Evolutionary conservation across 73 alveolate species (phyloP).

Genomic region (Tetrahymena borealis): DNA sequence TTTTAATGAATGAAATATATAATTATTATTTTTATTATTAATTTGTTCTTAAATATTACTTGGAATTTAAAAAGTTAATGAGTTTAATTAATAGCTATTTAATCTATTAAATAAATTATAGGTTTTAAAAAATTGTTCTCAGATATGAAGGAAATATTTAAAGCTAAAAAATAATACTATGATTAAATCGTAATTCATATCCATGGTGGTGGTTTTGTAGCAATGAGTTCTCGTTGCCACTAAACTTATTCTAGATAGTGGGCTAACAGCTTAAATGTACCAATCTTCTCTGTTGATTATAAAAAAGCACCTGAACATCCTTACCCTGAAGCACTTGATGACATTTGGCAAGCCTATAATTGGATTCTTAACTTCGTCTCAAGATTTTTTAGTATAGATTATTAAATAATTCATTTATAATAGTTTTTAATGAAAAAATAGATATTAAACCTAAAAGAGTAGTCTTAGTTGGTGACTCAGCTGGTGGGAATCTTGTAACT

Average conservation of each 20-base stretch:
- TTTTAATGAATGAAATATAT: too few relatives aligned
- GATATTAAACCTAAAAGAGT: slow-evolving; percentile 64
- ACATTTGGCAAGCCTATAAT: slow-evolving; percentile 82
- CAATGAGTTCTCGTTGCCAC: slow-evolving; percentile 88
- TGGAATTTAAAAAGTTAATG: not conserved
- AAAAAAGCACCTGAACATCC: slow-evolving; percentile 88
- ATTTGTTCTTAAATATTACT: not conserved
- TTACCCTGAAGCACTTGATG: slow-evolving; percentile 91
- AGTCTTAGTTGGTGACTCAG: slow-evolving; percentile 94
- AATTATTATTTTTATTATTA: too few relatives aligned
- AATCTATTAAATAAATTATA: not conserved
- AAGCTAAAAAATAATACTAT: not conserved
- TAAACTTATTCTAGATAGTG: slow-evolving; percentile 81
- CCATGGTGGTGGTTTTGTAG: slow-evolving; percentile 98
- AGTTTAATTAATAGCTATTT: not conserved
- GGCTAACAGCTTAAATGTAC: slow-evolving; percentile 74
- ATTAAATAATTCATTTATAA: not conserved
- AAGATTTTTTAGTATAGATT: slow-evolving; percentile 30
- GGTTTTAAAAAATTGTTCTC: not conserved
- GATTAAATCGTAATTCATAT: slow-evolving; percentile 73
- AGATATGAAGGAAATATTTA: not conserved
- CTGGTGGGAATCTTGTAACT: slow-evolving; percentile 94
- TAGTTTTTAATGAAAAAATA: not conserved
- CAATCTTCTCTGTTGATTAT: slow-evolving; percentile 88
- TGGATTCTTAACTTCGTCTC: slow-evolving; percentile 78